Percentiles rank a stretch among this genome's conserved stretches.
phyloP scores from a whole-genome alignment of 441 rosid species.

The Omphalea diandra region DNA sequence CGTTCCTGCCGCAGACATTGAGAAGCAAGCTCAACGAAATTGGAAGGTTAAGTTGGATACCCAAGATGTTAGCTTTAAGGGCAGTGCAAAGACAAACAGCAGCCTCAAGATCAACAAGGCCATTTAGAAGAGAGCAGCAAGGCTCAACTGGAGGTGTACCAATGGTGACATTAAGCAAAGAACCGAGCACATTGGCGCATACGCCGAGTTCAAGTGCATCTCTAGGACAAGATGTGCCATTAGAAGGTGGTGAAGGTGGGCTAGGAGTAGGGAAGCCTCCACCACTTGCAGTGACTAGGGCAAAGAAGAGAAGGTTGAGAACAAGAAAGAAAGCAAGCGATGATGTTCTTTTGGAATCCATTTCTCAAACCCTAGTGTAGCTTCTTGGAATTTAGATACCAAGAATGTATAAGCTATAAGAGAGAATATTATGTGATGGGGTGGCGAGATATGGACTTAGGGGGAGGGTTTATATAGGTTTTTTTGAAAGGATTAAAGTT shows the following conservation, averaged over 20 bases:
- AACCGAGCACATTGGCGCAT: constrained; percentile 65
- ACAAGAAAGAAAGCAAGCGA: constrained; percentile 56
- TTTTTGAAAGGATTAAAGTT: constrained; percentile 1
- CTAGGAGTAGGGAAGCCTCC: constrained; percentile 49
- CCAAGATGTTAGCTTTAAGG: constrained; percentile 60
- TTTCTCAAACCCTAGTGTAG: constrained; percentile 23
- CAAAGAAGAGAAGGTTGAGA: constrained; percentile 61
- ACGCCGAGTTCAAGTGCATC: constrained; percentile 69
- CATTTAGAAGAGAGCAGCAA: constrained; percentile 69
- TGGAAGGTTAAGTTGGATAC: constrained; percentile 60
- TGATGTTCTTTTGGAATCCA: constrained; percentile 58
- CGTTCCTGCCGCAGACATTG: constrained; percentile 55
- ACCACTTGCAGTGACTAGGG: constrained; percentile 51
- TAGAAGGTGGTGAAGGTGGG: constrained; percentile 31
- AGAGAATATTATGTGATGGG: constrained; percentile 22
- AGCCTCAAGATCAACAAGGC: constrained; percentile 65
- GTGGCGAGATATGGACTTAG: constrained; percentile 20
- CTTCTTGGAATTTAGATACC: background rate
- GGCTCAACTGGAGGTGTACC: constrained; percentile 60
- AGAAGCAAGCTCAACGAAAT: constrained; percentile 67
- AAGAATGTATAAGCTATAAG: background rate
- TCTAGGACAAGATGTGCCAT: constrained; percentile 54
- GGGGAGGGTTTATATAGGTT: constrained; percentile 50
- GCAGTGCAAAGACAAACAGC: constrained; percentile 90
- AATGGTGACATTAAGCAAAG: constrained; percentile 52